These are phyloP conservation scores for Salix exigua DNA, from an alignment of 345 rosid genomes.

Conservation along the genomic window DNA sequence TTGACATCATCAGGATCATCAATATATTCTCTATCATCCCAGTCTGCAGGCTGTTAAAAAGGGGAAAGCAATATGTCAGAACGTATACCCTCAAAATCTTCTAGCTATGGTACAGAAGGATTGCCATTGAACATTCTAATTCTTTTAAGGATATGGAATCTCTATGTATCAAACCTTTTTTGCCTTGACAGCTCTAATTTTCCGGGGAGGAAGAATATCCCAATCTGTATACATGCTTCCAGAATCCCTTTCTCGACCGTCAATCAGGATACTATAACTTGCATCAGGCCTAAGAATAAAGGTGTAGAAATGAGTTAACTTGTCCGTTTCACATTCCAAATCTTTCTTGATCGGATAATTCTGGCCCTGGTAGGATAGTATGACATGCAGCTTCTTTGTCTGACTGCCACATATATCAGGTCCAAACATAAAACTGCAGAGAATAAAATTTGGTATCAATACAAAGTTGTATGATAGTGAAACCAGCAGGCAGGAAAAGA, in stretches of 20 bases:
- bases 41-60: slow-evolving; percentile 67
- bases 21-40: slow-evolving; percentile 90
- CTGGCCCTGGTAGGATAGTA: slow-evolving; percentile 91
- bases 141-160: neutral
- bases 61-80: neutral
- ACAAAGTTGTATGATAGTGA: neutral
- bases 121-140: neutral
- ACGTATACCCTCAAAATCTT: neutral
- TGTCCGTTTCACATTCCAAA: slow-evolving; percentile 91
- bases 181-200: slow-evolving; percentile 66
- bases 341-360: slow-evolving; percentile 85
- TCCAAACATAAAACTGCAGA: slow-evolving; percentile 90
- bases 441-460: neutral
- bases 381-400: slow-evolving; percentile 83
- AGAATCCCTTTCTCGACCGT: slow-evolving; percentile 80
- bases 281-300: slow-evolving; percentile 92
- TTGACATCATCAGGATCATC: slow-evolving; percentile 75
- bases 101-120: neutral
- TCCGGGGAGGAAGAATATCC: slow-evolving; percentile 93
- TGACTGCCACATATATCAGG: slow-evolving; percentile 94
- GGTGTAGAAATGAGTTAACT: slow-evolving; percentile 89
- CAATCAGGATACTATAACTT: slow-evolving; percentile 73
- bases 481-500: neutral
- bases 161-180: slow-evolving; percentile 51
- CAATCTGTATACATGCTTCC: slow-evolving; percentile 94